Percentiles rank a stretch among this genome's conserved stretches.
Evolutionary conservation across 108 stramenopile species (phyloP).

Genomic region (Skeletonema tropicum): DNA sequence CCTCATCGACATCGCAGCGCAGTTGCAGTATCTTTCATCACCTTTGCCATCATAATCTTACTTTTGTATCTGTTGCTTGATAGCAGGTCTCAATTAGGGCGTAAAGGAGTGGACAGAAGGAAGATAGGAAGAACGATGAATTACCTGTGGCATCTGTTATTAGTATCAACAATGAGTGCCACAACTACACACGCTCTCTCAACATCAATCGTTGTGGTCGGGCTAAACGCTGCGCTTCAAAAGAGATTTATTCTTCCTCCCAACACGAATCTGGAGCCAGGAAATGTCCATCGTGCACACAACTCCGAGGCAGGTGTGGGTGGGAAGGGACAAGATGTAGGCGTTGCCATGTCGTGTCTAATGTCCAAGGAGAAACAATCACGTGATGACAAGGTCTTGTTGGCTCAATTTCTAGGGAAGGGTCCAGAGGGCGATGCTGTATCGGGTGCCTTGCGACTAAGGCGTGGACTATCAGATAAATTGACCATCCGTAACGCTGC

Average conservation of each 20-base stretch:
- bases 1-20: too few relatives aligned
- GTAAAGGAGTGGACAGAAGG: too few relatives aligned
- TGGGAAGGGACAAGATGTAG: slow-evolving; percentile 90
- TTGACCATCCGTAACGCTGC: slow-evolving; percentile 63
- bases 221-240: slow-evolving; percentile 82
- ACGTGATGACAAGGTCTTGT: slow-evolving; percentile 15
- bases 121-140: background rate
- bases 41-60: too few relatives aligned
- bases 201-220: slow-evolving; percentile 63
- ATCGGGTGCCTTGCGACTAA: slow-evolving; percentile 33
- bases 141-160: background rate
- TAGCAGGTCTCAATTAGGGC: too few relatives aligned
- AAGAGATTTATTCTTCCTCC: slow-evolving; percentile 81
- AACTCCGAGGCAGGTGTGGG: slow-evolving; percentile 71
- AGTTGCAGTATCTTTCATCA: too few relatives aligned
- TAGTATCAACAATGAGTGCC: background rate
- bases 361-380: slow-evolving; percentile 14
- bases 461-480: slow-evolving; percentile 49
- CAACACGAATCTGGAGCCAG: slow-evolving; percentile 51
- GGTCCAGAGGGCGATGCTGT: slow-evolving; percentile 79
- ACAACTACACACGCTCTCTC: slow-evolving; percentile 23
- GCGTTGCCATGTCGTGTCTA: slow-evolving; percentile 70
- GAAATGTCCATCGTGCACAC: slow-evolving; percentile 76
- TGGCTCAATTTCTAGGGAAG: slow-evolving; percentile 79
- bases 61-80: too few relatives aligned